Percentiles rank a stretch among this genome's conserved stretches.
These are phyloP conservation scores for Trichoderma aggressivum DNA, from an alignment of 2,329 filamentous ascomycete genomes.

Conservation along the genomic window DNA sequence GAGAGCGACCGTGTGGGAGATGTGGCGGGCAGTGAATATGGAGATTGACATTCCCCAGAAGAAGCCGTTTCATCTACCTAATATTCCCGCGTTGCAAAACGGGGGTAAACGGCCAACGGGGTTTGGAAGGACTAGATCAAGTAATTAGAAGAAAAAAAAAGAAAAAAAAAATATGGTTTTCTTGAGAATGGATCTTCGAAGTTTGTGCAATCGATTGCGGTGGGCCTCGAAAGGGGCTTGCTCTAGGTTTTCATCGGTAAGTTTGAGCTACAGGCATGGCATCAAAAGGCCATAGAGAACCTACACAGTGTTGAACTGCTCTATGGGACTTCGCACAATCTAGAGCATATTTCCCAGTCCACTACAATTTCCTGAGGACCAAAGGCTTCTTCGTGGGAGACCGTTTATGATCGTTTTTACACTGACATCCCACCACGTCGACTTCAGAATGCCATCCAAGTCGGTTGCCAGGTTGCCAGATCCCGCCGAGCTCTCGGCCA, in stretches of 20 bases:
- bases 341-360: not conserved
- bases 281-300: not conserved
- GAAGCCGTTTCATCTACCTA: constrained; percentile 38
- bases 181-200: not conserved
- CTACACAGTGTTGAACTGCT: not conserved
- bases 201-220: not conserved
- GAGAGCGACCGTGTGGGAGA: constrained; percentile 74
- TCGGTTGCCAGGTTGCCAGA: not conserved
- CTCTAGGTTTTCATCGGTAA: not conserved
- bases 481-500: not conserved
- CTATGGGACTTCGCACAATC: not conserved
- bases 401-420: not conserved
- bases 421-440: not conserved
- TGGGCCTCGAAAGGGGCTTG: not conserved
- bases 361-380: not conserved
- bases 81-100: constrained; percentile 33
- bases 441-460: not conserved
- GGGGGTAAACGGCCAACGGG: constrained; percentile 30
- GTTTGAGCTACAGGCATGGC: not conserved
- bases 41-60: constrained; percentile 41
- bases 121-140: constrained; percentile 29
- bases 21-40: constrained; percentile 71
- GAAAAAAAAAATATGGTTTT: not conserved
- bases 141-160: not conserved
- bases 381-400: not conserved